A percentile compares a stretch with the other conserved stretches of the same genome.
phyloP scores from a whole-genome alignment of 2,329 filamentous ascomycete species.

The Apiospora hydei region DNA sequence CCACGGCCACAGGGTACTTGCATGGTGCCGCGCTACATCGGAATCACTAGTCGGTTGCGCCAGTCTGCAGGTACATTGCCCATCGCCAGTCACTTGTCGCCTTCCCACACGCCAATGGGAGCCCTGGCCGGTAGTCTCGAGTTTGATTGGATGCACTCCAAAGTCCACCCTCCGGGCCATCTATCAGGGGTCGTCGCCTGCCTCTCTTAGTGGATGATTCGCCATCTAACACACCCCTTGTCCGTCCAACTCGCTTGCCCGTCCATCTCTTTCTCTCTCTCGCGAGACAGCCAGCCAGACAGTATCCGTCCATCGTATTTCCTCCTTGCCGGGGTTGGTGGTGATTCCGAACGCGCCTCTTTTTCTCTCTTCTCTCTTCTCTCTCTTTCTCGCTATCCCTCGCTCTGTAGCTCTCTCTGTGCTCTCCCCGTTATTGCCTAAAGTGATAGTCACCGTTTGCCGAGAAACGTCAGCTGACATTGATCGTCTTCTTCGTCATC shows the following conservation, averaged over 20 bases:
- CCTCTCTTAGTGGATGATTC: background rate
- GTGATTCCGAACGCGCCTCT: background rate
- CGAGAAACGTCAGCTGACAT: background rate
- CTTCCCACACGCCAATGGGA: conserved; percentile 3
- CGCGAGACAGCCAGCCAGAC: background rate
- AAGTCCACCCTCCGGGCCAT: background rate
- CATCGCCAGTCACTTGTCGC: background rate
- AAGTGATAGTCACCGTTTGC: background rate
- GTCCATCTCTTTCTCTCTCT: background rate
- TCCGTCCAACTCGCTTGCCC: background rate
- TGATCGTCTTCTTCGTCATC: background rate
- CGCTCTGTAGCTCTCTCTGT: background rate
- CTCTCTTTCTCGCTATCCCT: conserved; percentile 15
- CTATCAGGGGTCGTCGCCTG: conserved; percentile 10
- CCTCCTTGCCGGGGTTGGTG: background rate
- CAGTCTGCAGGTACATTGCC: conserved; percentile 15
- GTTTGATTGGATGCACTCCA: background rate
- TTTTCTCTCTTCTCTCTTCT: conserved; percentile 17
- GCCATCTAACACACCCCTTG: conserved; percentile 7
- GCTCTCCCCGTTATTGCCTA: background rate
- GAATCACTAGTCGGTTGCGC: conserved; percentile 8
- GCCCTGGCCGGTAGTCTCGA: background rate
- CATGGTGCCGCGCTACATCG: conserved; percentile 12
- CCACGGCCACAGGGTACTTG: background rate
- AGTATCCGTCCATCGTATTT: conserved; percentile 13